phyloP scores from a whole-genome alignment of 306 rosid genomes.

The Senna tora region DNA sequence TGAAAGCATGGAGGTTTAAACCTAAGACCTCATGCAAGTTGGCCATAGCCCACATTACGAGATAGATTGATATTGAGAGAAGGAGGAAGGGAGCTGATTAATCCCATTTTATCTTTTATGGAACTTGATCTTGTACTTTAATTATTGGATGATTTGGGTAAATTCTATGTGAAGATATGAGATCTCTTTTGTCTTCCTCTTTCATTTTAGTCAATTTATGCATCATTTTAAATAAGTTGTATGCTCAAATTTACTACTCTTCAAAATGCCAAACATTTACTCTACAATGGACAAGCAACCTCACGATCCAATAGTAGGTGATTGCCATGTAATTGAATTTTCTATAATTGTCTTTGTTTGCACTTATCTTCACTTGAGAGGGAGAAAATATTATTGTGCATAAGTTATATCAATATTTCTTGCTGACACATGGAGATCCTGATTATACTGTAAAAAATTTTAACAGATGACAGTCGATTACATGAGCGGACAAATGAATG shows the following conservation, averaged over 20 bases:
- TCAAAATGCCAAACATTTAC: background rate
- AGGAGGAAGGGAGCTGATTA: background rate
- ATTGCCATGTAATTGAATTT: background rate
- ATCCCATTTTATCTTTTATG: background rate
- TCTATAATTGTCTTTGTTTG: background rate
- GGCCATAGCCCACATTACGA: too few species aligned
- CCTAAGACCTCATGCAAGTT: too few species aligned
- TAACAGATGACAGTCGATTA: conserved; percentile 86
- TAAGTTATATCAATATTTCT: conserved; percentile 10
- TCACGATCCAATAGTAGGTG: background rate
- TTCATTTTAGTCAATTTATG: too few species aligned
- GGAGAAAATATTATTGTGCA: conserved; percentile 19
- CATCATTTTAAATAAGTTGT: background rate
- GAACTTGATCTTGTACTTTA: background rate
- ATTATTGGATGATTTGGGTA: too few species aligned
- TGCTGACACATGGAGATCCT: conserved; percentile 31
- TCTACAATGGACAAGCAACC: background rate
- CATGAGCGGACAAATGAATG: conserved; percentile 69
- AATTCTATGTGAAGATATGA: too few species aligned
- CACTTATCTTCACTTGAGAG: background rate
- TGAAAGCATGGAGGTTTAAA: too few species aligned
- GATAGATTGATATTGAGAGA: too few species aligned
- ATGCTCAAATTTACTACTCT: background rate
- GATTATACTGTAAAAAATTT: conserved; percentile 44
- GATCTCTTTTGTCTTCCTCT: too few species aligned